Percentiles rank a stretch among this genome's conserved stretches.
These are phyloP conservation scores for Neurospora sp. DNA, from an alignment of 2,329 filamentous ascomycete species.

Conservation along the genomic window DNA sequence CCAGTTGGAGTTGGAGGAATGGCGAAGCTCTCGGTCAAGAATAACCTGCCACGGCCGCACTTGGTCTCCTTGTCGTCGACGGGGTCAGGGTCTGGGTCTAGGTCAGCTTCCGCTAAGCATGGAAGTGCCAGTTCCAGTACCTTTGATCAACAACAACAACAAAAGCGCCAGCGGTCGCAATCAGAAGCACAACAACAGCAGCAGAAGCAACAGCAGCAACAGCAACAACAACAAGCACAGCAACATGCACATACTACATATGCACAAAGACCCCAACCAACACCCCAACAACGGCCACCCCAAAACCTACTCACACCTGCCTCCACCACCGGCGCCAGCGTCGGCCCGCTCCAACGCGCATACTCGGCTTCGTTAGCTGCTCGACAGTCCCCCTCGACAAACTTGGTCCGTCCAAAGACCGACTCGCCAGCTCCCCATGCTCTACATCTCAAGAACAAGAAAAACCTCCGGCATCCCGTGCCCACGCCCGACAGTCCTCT, in stretches of 20 bases:
- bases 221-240: constrained; percentile 28
- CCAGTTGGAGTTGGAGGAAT: neutral
- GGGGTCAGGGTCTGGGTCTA: neutral
- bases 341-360: constrained; percentile 24
- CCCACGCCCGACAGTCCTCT: constrained; percentile 5
- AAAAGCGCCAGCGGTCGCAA: neutral
- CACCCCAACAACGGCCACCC: constrained; percentile 27
- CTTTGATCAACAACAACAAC: neutral
- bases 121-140: neutral
- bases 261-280: constrained; percentile 29
- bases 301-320: constrained; percentile 34
- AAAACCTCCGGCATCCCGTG: constrained; percentile 1
- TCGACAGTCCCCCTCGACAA: constrained; percentile 10
- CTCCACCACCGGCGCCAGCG: constrained; percentile 22
- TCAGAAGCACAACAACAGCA: neutral
- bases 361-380: constrained; percentile 25
- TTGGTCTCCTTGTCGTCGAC: neutral
- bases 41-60: neutral
- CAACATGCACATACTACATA: constrained; percentile 12
- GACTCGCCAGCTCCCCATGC: constrained; percentile 6
- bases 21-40: neutral
- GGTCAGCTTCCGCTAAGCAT: neutral
- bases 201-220: constrained; percentile 20
- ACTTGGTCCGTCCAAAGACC: constrained; percentile 9
- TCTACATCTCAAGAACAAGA: neutral